phyloP scores from a whole-genome alignment of 208 protist species.

The Leishmania arabica region DNA sequence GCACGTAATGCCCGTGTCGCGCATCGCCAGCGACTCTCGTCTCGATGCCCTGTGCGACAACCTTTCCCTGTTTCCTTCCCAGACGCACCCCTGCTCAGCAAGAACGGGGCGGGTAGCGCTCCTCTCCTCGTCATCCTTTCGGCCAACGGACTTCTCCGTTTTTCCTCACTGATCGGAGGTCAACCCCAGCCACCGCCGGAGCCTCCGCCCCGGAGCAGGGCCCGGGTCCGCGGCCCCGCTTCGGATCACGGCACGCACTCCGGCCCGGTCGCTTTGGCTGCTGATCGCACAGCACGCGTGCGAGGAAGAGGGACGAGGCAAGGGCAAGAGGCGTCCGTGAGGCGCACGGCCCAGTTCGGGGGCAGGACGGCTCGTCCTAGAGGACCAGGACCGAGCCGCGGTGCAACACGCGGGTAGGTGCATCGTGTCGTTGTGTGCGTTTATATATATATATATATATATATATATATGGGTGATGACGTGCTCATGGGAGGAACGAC shows the following conservation, averaged over 20 bases:
- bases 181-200: background rate
- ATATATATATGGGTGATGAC: background rate
- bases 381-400: background rate
- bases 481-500: background rate
- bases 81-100: background rate
- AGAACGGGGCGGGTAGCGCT: background rate
- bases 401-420: background rate
- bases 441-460: too few species aligned
- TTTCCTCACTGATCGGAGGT: background rate
- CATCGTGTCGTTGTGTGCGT: background rate
- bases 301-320: background rate
- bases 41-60: background rate
- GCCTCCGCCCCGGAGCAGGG: too few species aligned
- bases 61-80: background rate
- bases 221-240: too few species aligned
- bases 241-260: too few species aligned
- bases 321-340: background rate
- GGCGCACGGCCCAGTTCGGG: background rate
- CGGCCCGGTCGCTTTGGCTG: too few species aligned
- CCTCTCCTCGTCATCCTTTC: background rate
- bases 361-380: background rate
- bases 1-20: too few species aligned
- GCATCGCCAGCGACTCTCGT: background rate
- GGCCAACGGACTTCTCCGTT: background rate
- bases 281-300: too few species aligned